A percentile compares a stretch with the other conserved stretches of the same genome.
These are phyloP conservation scores for Adiantum capillusveneris DNA, from an alignment of 75 land plant genomes.

Conservation along the genomic window DNA sequence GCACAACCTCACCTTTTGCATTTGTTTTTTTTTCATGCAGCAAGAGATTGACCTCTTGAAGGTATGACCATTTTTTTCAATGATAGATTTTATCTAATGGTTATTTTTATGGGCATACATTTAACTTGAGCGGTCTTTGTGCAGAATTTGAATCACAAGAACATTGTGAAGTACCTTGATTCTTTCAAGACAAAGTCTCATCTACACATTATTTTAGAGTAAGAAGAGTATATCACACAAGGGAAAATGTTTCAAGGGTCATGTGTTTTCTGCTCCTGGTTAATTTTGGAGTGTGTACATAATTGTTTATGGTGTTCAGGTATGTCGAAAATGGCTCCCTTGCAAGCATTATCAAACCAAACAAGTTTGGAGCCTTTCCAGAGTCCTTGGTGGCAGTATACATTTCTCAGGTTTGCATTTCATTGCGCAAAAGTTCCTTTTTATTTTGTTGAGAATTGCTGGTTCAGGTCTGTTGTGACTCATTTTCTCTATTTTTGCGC, in stretches of 20 bases:
- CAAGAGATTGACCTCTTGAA: slow-evolving; percentile 98
- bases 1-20: background rate
- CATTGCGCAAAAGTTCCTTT: background rate
- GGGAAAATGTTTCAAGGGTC: too few species aligned
- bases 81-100: background rate
- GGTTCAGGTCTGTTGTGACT: background rate
- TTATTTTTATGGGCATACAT: background rate
- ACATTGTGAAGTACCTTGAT: slow-evolving; percentile 95
- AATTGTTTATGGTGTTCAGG: slow-evolving; percentile 17
- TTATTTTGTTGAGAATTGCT: too few species aligned
- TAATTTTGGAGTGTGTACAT: too few species aligned
- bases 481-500: too few species aligned
- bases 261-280: too few species aligned
- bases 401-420: slow-evolving; percentile 61
- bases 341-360: slow-evolving; percentile 95
- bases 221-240: slow-evolving; percentile 12
- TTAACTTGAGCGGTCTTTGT: background rate
- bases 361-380: slow-evolving; percentile 97
- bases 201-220: slow-evolving; percentile 95
- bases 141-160: slow-evolving; percentile 95
- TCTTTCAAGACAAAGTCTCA: slow-evolving; percentile 88
- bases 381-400: slow-evolving; percentile 87
- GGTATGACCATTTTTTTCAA: slow-evolving; percentile 32
- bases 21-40: slow-evolving; percentile 38
- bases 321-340: slow-evolving; percentile 99